Conservation (phyloP, 2,329 filamentous ascomycete species). For the Ophiostoma triangulosporum region DNA sequence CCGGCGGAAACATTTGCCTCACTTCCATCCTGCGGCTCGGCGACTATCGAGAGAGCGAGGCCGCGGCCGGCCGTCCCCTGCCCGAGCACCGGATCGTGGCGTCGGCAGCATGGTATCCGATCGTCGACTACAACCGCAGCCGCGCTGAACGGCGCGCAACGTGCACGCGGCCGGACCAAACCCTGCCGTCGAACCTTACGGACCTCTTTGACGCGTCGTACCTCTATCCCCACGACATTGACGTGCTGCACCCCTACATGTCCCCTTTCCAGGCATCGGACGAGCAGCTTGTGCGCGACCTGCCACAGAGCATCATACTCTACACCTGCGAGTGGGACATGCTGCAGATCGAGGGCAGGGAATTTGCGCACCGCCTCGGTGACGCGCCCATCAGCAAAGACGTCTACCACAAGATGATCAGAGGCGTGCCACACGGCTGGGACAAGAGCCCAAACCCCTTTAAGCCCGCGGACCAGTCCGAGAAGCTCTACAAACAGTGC, state of each 20-base stretch:
- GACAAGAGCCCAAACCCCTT: slow-evolving; percentile 53
- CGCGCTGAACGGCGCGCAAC: slow-evolving; percentile 42
- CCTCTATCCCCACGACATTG: slow-evolving; percentile 35
- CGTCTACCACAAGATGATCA: slow-evolving; percentile 44
- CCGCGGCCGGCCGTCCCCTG: not conserved
- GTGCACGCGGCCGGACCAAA: slow-evolving; percentile 41
- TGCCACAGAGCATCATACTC: slow-evolving; percentile 41
- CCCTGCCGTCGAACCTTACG: slow-evolving; percentile 42
- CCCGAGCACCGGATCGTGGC: slow-evolving; percentile 35
- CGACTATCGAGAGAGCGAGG: slow-evolving; percentile 17
- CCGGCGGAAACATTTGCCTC: slow-evolving; percentile 43
- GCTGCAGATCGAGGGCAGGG: slow-evolving; percentile 18
- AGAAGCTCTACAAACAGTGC: slow-evolving; percentile 39
- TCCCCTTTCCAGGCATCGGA: slow-evolving; percentile 45
- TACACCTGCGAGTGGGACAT: slow-evolving; percentile 42
- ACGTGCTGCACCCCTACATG: slow-evolving; percentile 39
- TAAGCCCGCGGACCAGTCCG: slow-evolving; percentile 34
- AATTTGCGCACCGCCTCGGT: slow-evolving; percentile 21
- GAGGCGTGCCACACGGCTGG: slow-evolving; percentile 48
- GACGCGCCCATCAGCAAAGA: slow-evolving; percentile 37
- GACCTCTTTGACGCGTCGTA: slow-evolving; percentile 51
- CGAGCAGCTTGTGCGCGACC: slow-evolving; percentile 29
- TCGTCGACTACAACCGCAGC: slow-evolving; percentile 45
- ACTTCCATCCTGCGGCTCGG: slow-evolving; percentile 26
- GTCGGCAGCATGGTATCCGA: slow-evolving; percentile 41